Evolutionary conservation across 2,329 filamentous ascomycete genomes (phyloP).

Genomic region (Acarospora socialis): DNA sequence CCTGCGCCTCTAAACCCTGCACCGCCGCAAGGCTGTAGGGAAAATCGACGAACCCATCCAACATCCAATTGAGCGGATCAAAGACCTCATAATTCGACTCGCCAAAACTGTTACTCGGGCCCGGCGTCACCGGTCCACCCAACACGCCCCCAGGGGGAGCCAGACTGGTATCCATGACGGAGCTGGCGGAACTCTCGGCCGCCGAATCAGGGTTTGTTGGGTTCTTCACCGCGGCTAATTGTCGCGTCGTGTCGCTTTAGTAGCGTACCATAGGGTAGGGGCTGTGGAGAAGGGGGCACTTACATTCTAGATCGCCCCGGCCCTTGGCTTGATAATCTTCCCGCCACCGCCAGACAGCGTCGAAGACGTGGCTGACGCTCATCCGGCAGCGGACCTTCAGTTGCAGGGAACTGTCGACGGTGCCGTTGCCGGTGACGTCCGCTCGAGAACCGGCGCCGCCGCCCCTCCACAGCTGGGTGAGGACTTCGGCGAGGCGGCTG

Average conservation of each 20-base stretch:
- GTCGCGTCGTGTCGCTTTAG: too few relatives aligned
- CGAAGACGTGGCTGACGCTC: conserved; percentile 53
- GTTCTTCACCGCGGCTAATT: conserved; percentile 58
- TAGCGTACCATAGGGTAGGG: conserved; percentile 9
- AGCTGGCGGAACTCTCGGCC: conserved; percentile 57
- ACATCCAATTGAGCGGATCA: conserved; percentile 84
- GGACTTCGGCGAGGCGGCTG: conserved; percentile 48
- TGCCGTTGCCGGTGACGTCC: conserved; percentile 13
- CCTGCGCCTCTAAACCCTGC: conserved; percentile 31
- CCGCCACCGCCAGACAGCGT: conserved; percentile 54
- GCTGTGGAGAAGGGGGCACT: conserved; percentile 20
- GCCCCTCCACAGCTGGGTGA: conserved; percentile 50
- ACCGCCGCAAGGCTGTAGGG: conserved; percentile 52
- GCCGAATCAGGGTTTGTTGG: conserved; percentile 73
- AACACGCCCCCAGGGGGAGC: conserved; percentile 24
- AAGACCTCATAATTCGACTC: conserved; percentile 74
- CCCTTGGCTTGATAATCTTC: conserved; percentile 54
- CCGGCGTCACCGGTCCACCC: conserved; percentile 19
- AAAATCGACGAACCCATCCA: conserved; percentile 73
- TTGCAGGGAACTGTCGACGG: conserved; percentile 35
- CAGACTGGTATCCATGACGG: conserved; percentile 35
- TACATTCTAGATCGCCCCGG: conserved; percentile 57
- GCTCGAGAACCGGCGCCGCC: conserved; percentile 21
- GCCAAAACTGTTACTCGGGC: conserved; percentile 36
- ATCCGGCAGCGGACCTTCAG: conserved; percentile 53